Base-by-base conservation (phyloP, 2,329 filamentous ascomycete genomes). In the Trichophyton simii region DNA sequence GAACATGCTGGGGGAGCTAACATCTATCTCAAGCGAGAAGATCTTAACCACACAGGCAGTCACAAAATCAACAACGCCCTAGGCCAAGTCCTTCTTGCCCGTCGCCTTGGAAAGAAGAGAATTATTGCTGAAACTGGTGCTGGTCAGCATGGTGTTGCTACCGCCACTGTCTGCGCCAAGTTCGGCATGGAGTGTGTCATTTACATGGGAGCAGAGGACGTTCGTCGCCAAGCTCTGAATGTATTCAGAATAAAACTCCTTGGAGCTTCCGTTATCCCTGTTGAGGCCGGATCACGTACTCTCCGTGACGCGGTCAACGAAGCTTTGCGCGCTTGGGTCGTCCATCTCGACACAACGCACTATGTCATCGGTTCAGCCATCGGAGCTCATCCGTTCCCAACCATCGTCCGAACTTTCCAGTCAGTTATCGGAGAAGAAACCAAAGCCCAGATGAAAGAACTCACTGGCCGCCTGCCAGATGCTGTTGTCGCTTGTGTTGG, bases 41-140 rank as follows among this genome's bases (percentile, higher is more conserved):
- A 99, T 73, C 80, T 97, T 61, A 97, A 97, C 77, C 94, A 99
- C 74, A 97, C 94, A 7, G 94, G 94, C 67, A 95, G 89, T 65
- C 94, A 99, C 82, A 99, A 99, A 83, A 97, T 99, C 80, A 99
- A 99, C 80, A 99, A 99, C 70, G 94, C 94, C 0, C 80, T 99
- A 7, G 94, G 94, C 1, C 94, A 99, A 75, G 85, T 96, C 57
- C 82, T 99, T 13, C 79, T 99, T 44, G 94, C 94, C 1, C 83
- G 83, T 68, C 82, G 90, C 64, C 77, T 99, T 57, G 94, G 94
- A 58, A 99, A 99, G 83, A 96, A 87, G 4, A 88, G 91, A 73
- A 97, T 99, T 69, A 99, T 99, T 68, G 94, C 94, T 57, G 94
- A 99, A 78, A 99, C 94, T 15, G 94, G 94, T 67, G 94, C 94